A percentile compares a stretch with the other conserved stretches of the same genome.
phyloP scores from a whole-genome alignment of 306 rosid genomes.

The Potentilla sterilis region DNA sequence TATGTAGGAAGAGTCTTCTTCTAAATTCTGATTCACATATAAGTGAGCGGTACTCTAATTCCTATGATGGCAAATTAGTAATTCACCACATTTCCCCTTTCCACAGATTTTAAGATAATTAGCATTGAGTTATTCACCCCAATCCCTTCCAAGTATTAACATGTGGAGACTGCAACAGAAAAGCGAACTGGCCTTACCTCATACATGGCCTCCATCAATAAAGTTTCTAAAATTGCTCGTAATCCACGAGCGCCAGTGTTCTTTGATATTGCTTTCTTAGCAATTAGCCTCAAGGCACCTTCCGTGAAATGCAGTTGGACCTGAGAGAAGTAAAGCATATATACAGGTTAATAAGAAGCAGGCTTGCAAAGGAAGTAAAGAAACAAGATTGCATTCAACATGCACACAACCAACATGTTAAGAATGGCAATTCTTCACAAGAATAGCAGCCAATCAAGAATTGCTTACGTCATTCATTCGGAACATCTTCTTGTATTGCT shows the following conservation, averaged over 20 bases:
- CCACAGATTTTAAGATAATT: neutral
- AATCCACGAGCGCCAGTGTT: constrained; percentile 92
- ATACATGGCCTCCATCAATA: constrained; percentile 93
- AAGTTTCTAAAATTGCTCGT: constrained; percentile 70
- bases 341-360: constrained; percentile 23
- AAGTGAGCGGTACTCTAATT: neutral
- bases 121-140: neutral
- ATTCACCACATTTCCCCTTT: neutral
- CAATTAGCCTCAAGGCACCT: constrained; percentile 62
- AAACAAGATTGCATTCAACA: constrained; percentile 11
- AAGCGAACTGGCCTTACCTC: constrained; percentile 57
- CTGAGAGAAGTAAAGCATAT: constrained; percentile 42
- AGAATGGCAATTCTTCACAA: neutral
- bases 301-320: constrained; percentile 79
- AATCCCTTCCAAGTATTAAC: neutral
- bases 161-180: constrained; percentile 8
- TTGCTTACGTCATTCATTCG: constrained; percentile 85
- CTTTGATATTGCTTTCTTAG: constrained; percentile 80
- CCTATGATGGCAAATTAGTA: neutral
- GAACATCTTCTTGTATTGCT: constrained; percentile 93
- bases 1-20: no score
- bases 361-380: constrained; percentile 14
- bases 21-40: no score
- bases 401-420: constrained; percentile 10
- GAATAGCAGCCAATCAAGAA: constrained; percentile 7